Percentiles rank a stretch among this genome's conserved stretches.
phyloP scores from a whole-genome alignment of 2,329 filamentous ascomycete species.

The Xylariomycetidae sp. region DNA sequence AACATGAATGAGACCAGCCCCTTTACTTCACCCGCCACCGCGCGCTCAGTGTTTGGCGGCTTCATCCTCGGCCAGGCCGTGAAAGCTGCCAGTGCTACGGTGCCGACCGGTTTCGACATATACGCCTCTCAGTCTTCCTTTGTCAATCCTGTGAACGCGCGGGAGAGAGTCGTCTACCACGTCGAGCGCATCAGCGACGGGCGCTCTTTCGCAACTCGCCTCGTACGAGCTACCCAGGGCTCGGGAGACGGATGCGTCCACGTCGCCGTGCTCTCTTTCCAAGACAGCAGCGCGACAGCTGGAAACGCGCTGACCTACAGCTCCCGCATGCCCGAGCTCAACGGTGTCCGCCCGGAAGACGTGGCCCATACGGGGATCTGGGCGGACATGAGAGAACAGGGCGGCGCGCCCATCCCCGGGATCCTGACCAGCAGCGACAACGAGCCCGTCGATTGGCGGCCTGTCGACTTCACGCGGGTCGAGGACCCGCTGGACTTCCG shows the following conservation, averaged over 20 bases:
- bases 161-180: background rate
- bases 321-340: background rate
- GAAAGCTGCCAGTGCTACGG: background rate
- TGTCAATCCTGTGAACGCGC: background rate
- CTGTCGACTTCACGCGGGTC: background rate
- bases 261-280: background rate
- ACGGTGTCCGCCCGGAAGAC: background rate
- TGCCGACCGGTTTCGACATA: background rate
- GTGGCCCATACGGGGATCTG: too few relatives aligned
- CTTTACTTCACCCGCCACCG: background rate
- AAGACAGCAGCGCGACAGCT: background rate
- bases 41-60: background rate
- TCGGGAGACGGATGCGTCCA: background rate
- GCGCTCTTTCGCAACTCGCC: conserved; percentile 6
- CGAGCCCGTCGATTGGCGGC: background rate
- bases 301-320: background rate
- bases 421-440: background rate
- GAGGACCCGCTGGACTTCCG: background rate
- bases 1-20: background rate
- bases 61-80: background rate
- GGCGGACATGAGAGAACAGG: background rate
- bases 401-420: too few relatives aligned
- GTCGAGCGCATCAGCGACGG: conserved; percentile 1
- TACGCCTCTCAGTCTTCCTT: background rate
- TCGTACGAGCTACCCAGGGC: background rate